Base-by-base conservation (phyloP, 306 rosid species). In the Hippophae gyantsensis region DNA sequence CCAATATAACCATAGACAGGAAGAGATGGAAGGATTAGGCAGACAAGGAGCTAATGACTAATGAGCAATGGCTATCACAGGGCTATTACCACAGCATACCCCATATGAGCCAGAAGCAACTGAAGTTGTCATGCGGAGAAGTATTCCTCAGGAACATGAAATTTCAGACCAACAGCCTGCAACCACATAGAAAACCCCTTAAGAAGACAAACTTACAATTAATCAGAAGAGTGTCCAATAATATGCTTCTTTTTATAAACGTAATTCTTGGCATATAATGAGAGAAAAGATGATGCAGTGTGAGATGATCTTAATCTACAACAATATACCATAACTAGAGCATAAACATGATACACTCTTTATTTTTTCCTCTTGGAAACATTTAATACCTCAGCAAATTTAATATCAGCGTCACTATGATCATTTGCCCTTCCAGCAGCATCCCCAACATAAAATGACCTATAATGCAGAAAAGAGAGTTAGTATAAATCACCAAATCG, bases 391-490 rank as follows among this genome's bases (percentile, higher is more conserved):
- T 90, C 70, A 5, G 96, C 95, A 72, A 90, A 90, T 68, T 76
- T 81, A 45, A 81, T 68, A 78, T 90, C 98, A 53, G 96, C 87
- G 69, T 87, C 96, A 72, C 98, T 83, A 27, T 90, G 98, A 80
- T 90, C 98, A 3, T 69, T 65, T 13, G 38, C 11, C 83, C 98
- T 79, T 46, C 98, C 98, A 7, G 98, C 98, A 49, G 98, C 98
- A 73, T 90, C 98, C 47, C 98, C 96, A 10, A 90, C 96, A 60
- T 90, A 90, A 62, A 90, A 90, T 54, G 96, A 87, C 65, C 97
- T 89, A 63, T 71, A 79, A 26, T 48, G 67, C 53, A 72, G 68
- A 67, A 69, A 52, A 78, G 47, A 0, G 14, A 32, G 27, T 42
- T 56, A 61, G 54, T 64, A 61, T 60, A 61, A n/a, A 44, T 11